Evolutionary conservation across 164 flowering plant species (phyloP), one percentile per base, ranked within the genome.

Genomic region (Saururus chinensis): DNA sequence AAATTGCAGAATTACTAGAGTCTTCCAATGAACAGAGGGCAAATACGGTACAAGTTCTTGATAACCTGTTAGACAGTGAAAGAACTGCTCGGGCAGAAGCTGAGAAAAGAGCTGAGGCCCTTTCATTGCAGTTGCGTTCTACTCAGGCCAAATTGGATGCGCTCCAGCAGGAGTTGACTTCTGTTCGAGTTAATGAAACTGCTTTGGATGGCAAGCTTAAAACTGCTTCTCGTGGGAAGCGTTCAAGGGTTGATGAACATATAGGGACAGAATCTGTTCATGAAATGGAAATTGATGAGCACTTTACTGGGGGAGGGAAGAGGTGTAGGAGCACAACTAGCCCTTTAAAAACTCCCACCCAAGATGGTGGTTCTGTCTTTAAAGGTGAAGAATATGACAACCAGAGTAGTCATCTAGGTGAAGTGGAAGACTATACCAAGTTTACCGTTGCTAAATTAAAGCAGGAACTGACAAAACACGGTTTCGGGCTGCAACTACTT

Each of bases 401-500:
- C 58, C 61, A 63, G 51, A 86, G 88, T 60, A 79, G 49, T 13
- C 49, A 77, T 59, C 82, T 81, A 57, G 73, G 71, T 1, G 79
- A 75, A 41, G 56, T 77, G 13, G 95, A 80, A 30, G 97, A 91
- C 59, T 82, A 91, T 64, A 84, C 83, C 3, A 90, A 85, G 76
- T 83, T 91, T 60, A 90, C 97, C 0, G 73, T 88, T 17, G 82
- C 63, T 75, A 87, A 76, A 63, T 85, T 95, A 35, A 95, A 81
- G 81, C 89, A 91, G 61, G 96, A 85, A 65, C 83, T 95, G 23
- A 95, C 99, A 0, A 83, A 78, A 57, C 88, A 85, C 68, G 88
- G 95, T 64, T 84, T 81, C 62, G 99, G 98, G 13, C 90, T 74
- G 40, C 83, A 91, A 74, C 64, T 95, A 66, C 88, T 95, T 61